Conservation (phyloP, 2,329 filamentous ascomycete species). For the Xylaria sp. region DNA sequence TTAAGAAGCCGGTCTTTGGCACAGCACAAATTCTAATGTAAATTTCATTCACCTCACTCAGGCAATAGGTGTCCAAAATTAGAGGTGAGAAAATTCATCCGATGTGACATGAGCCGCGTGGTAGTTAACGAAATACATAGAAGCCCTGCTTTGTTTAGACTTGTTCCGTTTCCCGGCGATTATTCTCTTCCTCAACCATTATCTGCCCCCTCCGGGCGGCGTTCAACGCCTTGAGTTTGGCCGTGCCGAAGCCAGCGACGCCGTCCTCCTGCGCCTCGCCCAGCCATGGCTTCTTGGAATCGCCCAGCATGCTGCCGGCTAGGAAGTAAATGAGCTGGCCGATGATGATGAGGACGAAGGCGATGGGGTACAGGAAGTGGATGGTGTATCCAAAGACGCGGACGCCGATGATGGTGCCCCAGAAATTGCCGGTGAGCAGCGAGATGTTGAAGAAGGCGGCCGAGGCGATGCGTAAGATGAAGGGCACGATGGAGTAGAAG, state of each 20-base stretch:
- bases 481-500: slow-evolving; percentile 89
- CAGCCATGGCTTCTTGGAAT: slow-evolving; percentile 95
- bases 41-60: not conserved
- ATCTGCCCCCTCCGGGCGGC: slow-evolving; percentile 60
- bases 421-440: slow-evolving; percentile 93
- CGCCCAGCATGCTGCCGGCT: slow-evolving; percentile 82
- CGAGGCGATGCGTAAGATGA: slow-evolving; percentile 88
- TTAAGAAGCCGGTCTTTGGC: too few species aligned
- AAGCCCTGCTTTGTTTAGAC: slow-evolving; percentile 8
- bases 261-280: slow-evolving; percentile 86
- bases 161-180: slow-evolving; percentile 15
- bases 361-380: slow-evolving; percentile 93
- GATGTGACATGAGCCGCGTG: not conserved
- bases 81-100: not conserved
- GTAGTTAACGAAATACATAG: not conserved
- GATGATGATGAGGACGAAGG: slow-evolving; percentile 90
- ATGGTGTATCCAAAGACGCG: slow-evolving; percentile 83
- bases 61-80: slow-evolving; percentile 4
- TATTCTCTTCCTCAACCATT: slow-evolving; percentile 23
- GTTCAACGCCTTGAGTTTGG: slow-evolving; percentile 78
- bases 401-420: slow-evolving; percentile 93
- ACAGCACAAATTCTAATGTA: not conserved
- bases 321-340: slow-evolving; percentile 91
- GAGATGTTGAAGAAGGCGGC: slow-evolving; percentile 98
- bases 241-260: slow-evolving; percentile 83